Percentiles rank a stretch among this genome's conserved stretches.
Evolutionary conservation across 2,329 filamentous ascomycete species (phyloP).

Genomic region (Ophiosphaerella herpotricha): DNA sequence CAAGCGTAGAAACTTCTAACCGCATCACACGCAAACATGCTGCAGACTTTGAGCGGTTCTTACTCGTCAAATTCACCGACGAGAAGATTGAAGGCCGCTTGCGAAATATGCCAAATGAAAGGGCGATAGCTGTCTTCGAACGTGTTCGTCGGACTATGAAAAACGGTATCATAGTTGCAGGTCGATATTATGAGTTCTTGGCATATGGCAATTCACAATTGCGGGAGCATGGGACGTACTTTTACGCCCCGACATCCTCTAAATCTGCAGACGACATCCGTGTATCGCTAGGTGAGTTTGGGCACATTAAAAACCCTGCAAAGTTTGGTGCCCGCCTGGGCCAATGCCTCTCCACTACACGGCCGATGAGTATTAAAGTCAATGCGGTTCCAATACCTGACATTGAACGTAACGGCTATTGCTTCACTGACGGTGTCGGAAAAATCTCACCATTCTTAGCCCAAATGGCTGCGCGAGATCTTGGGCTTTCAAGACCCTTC

Average conservation of each 20-base stretch:
- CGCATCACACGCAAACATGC: conserved; percentile 77
- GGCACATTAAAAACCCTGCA: conserved; percentile 79
- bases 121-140: conserved; percentile 66
- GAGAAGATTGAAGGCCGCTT: conserved; percentile 63
- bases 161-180: conserved; percentile 82
- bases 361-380: conserved; percentile 70
- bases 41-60: conserved; percentile 74
- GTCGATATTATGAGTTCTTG: conserved; percentile 82
- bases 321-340: conserved; percentile 89
- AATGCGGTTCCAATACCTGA: conserved; percentile 67
- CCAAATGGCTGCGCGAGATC: conserved; percentile 71
- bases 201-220: conserved; percentile 97
- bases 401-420: conserved; percentile 68
- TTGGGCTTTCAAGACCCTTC: conserved; percentile 61
- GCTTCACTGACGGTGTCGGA: conserved; percentile 90
- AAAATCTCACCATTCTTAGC: conserved; percentile 84
- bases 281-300: conserved; percentile 83
- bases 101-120: conserved; percentile 33
- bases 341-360: conserved; percentile 94
- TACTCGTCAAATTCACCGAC: conserved; percentile 88
- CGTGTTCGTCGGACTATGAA: conserved; percentile 72
- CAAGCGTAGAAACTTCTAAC: conserved; percentile 84
- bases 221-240: conserved; percentile 87
- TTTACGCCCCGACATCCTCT: conserved; percentile 75
- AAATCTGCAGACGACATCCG: conserved; percentile 78